Base-by-base conservation (phyloP, 441 rosid species). In the Sinapis alba region DNA sequence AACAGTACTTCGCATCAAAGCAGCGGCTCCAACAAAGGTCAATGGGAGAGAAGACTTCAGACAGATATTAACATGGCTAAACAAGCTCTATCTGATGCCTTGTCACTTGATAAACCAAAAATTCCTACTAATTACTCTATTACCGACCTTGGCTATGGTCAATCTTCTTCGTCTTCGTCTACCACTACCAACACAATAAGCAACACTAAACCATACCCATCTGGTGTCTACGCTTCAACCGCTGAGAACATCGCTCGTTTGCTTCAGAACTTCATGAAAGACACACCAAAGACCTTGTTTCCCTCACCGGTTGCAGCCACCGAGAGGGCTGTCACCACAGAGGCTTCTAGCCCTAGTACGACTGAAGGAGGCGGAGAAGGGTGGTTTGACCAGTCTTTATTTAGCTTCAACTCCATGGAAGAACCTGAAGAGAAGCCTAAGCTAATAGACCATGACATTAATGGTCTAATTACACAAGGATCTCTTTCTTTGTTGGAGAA, bases 401-500 rank as follows among this genome's bases (percentile, higher is more conserved):
- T 75, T 76, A 18, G 77, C 76, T 72, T 73, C 68, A 75, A 75
- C 83, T 45, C 70, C 77, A 1, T 81, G 75, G 86, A 85, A 72
- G 73, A 63, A 80, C 50, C 20, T 79, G 82, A 65, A 41, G 75
- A 54, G 18, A 86, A 89, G 71, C 89, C 90, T 6, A 74, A 41
- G 23, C 15, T 72, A 79, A 76, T 74, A 47, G 65, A 73, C 45
- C 67, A 65, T 72, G 77, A 78, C 41, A 54, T 72, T 60, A 68
- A 68, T 62, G 71, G 75, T 68, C 70, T 64, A 38, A 51, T 80
- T 34, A 47, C 65, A 53, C 86, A 85, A 74, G 92, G 86, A 61
- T 91, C 96, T 10, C 84, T 94, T 21, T 71, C 85, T 7, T 63
- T 94, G 84, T 84, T 94, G 13, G 98, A 94, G 89, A 91, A 89